Percentiles rank a stretch among this genome's conserved stretches.
phyloP scores from a whole-genome alignment of 805 yeast species.

The Teunomyces pallodes region DNA sequence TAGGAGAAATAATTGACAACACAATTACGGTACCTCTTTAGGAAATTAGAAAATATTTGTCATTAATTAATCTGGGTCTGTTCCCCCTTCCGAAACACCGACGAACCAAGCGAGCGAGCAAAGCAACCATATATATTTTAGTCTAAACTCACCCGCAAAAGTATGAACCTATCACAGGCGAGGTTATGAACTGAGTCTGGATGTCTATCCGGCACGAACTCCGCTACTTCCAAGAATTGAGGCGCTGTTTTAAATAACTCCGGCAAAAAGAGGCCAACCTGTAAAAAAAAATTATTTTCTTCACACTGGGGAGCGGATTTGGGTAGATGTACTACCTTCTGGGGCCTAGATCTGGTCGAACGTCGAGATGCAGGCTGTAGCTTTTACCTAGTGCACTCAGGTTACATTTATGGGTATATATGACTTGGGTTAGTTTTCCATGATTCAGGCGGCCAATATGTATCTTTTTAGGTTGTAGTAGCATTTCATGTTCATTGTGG shows the following conservation, averaged over 20 bases:
- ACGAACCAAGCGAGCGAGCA: too few relatives aligned
- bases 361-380: neutral
- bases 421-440: too few relatives aligned
- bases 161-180: neutral
- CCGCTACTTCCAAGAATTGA: too few relatives aligned
- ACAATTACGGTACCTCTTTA: neutral
- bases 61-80: too few relatives aligned
- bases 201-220: neutral
- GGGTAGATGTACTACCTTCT: neutral
- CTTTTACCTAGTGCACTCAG: neutral
- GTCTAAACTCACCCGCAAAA: too few relatives aligned
- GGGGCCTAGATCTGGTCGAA: neutral
- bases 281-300: neutral
- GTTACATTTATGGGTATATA: too few relatives aligned
- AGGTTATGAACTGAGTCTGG: neutral
- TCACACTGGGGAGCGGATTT: neutral
- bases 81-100: too few relatives aligned
- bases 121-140: too few relatives aligned
- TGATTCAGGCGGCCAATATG: too few relatives aligned
- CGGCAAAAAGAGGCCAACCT: neutral
- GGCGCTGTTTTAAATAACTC: too few relatives aligned
- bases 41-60: neutral
- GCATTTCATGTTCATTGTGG: too few relatives aligned
- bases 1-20: neutral
- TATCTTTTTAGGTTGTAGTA: too few relatives aligned